phyloP scores from a whole-genome alignment of 169 alveolate species.

The Eimeria acervulina region DNA sequence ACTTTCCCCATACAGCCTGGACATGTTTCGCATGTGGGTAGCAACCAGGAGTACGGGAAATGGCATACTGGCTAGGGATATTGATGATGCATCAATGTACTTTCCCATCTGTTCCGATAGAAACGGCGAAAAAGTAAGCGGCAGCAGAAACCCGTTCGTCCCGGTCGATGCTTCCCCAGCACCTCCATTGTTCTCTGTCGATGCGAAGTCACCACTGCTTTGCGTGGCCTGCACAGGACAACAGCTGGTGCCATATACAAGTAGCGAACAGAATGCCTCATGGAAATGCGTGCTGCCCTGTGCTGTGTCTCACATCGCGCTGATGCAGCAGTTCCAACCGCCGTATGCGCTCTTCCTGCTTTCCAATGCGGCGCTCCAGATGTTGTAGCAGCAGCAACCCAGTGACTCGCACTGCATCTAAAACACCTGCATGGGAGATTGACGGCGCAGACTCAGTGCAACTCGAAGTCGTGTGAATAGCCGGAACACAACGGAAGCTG shows the following conservation, averaged over 20 bases:
- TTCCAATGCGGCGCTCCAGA: conserved; percentile 48
- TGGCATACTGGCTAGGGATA: background rate
- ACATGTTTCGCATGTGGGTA: too few species aligned
- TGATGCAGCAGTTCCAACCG: conserved; percentile 53
- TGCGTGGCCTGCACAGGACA: conserved; percentile 54
- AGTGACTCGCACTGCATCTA: conserved; percentile 68
- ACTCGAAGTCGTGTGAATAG: background rate
- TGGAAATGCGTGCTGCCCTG: background rate
- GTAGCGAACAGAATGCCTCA: background rate
- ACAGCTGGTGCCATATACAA: background rate
- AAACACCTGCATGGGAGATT: background rate
- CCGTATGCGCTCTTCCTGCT: conserved; percentile 72
- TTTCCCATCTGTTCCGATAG: conserved; percentile 46
- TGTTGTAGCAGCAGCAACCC: conserved; percentile 65
- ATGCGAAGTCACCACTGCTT: conserved; percentile 51
- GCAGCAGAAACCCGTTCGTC: background rate
- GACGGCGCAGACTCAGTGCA: background rate
- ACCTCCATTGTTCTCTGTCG: conserved; percentile 29
- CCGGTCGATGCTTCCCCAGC: background rate
- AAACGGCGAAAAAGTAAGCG: conserved; percentile 57
- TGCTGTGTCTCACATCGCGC: conserved; percentile 21
- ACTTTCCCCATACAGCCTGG: too few species aligned
- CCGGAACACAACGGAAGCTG: background rate
- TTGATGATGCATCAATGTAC: conserved; percentile 41
- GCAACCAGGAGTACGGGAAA: background rate